Evolutionary conservation across 129 eudicot species (phyloP), one percentile per base, ranked within the genome.

Genomic region (Centrapalus pauciflorus): DNA sequence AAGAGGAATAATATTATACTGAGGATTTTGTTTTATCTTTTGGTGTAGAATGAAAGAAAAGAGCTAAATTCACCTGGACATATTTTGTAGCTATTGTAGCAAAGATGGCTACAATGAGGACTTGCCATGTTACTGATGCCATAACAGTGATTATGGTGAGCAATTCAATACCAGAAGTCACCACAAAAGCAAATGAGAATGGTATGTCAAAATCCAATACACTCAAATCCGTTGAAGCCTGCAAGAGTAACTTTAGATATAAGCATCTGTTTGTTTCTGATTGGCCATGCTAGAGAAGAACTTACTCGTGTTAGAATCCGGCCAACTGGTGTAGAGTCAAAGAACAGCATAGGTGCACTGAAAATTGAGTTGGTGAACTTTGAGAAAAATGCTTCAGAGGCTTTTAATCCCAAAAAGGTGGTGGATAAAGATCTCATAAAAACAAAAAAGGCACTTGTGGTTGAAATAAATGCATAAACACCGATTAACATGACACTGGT

Each of bases 91-190:
- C 84, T n/a, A 83, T 73, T 8, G 67, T 78, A 54, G 87, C 85
- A 45, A 81, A 65, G 28, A 75, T 65, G 52, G 80, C 95, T 21
- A 83, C 90, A 48, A 87, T 55, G 57, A 87, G 85, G 59, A 87
- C 95, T 58, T 79, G 85, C 95, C 95, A 87, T 51, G 95, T 87
- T 6, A 83, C 90, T 6, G 83, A 87, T 54, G 87, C 83, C 90
- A 87, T 78, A 32, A 87, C 66, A 21, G 59, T 28, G 25, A 87
- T 66, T 40, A 54, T 83, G 35, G 77, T 63, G 17, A 81, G 4
- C 21, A 80, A 6, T 64, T 87, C 95, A n/a, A 67, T 57, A 8
- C 29, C 69, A 51, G 83, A 46, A 28, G 81, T 83, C 27, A 68
- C 12, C 33, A 76, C 77, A 58, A 71, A 81, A 20, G 61, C 66